Base-by-base conservation (phyloP, 2,329 filamentous ascomycete species). In the Beauveria sp. region DNA sequence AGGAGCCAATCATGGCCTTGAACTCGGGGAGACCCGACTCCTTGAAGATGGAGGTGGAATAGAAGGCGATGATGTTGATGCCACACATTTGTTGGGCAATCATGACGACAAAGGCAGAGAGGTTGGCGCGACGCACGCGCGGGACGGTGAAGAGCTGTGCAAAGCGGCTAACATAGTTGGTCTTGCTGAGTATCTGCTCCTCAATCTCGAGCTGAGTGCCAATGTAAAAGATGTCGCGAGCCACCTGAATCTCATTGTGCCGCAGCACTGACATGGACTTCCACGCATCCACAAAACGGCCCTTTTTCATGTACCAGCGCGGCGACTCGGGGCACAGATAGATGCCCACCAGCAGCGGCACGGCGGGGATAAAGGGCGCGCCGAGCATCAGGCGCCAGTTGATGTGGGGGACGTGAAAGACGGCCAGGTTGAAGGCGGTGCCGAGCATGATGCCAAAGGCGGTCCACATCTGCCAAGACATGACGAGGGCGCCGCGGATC, bases 101-200 rank as follows among this genome's bases (percentile, higher is more conserved):
- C 91, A 96, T 96, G 66, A 94, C 90, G 1, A 85, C 84, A 65
- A 87, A 89, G 1, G 90, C 88, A 5, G 90, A 91, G 37, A 89
- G 79, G 7, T 86, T 92, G 3, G 91, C 91, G 48, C 87, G 82
- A n/a, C 87, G 82, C 12, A 89, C 78, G 48, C 88, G 82, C 2
- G 88, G 85, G 61, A 91, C 81, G 18, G 84, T 89, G 68, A 91
- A 88, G 1, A 88, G 76, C 69, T 90, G 82, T 34, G 80, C 67
- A 65, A 90, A 85, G 18, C 88, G 83, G 24, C 76, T 81, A 56
- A 84, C 28, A 67, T 88, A 87, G 72, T 80, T 86, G 67, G 75
- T 81, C 5, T 79, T 68, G 37, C 71, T 74, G 22, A 79, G 72
- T 30, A 84, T 70, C 62, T 80, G 72, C 22, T 75, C 70, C 71